Evolutionary conservation across 2,329 filamentous ascomycete species (phyloP).

Genomic region (Penicillium oxalicum): DNA sequence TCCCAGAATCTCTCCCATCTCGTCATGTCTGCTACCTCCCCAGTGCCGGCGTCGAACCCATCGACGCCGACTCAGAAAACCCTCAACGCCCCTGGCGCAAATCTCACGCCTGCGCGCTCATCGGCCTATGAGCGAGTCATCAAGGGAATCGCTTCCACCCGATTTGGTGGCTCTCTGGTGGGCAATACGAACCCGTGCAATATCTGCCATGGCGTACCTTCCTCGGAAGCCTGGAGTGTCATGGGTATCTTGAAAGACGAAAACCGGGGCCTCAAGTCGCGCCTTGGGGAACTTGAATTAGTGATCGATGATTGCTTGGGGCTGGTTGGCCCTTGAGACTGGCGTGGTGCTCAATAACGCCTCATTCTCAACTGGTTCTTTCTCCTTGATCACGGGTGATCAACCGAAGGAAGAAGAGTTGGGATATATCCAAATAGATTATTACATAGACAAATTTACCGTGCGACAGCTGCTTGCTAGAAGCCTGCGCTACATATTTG

Average conservation of each 20-base stretch:
- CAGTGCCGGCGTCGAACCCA: conserved; percentile 19
- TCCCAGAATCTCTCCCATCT: conserved; percentile 35
- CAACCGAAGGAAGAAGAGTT: conserved; percentile 6
- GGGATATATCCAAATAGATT: conserved; percentile 12
- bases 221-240: conserved; percentile 49
- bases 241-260: conserved; percentile 50
- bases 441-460: background rate
- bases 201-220: conserved; percentile 37
- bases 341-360: background rate
- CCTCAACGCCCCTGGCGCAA: conserved; percentile 17
- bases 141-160: conserved; percentile 35
- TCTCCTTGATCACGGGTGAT: background rate
- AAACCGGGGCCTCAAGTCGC: conserved; percentile 48
- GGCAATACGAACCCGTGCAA: conserved; percentile 31
- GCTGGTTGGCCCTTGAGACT: conserved; percentile 39
- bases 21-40: conserved; percentile 24
- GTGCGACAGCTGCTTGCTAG: background rate
- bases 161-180: conserved; percentile 28
- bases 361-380: too few species aligned
- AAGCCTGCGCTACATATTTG: too few species aligned
- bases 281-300: conserved; percentile 49
- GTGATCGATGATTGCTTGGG: conserved; percentile 53
- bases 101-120: conserved; percentile 20
- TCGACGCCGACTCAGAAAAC: conserved; percentile 30
- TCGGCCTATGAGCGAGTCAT: conserved; percentile 42